Base-by-base conservation (phyloP, 192 early-diverging fungal species). In the Coemansia aciculifera region DNA sequence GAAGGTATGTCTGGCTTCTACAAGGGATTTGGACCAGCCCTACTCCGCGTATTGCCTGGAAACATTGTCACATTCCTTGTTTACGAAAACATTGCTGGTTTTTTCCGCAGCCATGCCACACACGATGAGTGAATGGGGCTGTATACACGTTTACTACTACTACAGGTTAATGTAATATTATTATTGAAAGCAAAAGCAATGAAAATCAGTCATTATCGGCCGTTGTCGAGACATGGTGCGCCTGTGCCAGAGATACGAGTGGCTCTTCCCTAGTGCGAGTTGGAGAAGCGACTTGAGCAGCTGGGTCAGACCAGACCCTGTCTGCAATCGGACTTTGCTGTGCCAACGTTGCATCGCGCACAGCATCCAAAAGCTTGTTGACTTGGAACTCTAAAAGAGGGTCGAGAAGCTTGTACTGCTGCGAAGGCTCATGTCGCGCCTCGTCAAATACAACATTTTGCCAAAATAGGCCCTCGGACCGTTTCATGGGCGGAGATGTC, bases 61-160 rank as follows among this genome's bases (percentile, higher is more conserved):
- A 97, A 96, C 8, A 89, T 91, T 59, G 88, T 97, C 23, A 99
- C 97, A 2, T 99, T 99, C 87, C 86, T 92, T n/a, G 93, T 96
- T 0, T 99, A 99, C 72, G 97, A 97, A 66, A 90, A 86, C 38
- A 77, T 91, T 51, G 81, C 84, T 11, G 81, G 79, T 4, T 87
- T 81, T 56, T 83, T 90, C 62, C 88, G 86, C n/a, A 71, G 85
- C 3, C 81, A 85, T 51, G 85, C 88, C 17, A 48, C 39, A 3
- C 32, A 44, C 23, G 54, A 32, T 49, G 43, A 51, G 5, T 32
- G 24, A 24, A 8, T 17, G 37, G 46, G 39, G 23, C 9, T 11
- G 23, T 27, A 24, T 24, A 51, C 49, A 51, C 21, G 19, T 51
- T 21, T 48, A 19, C n/a, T 17, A 48, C 44, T 9, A 27, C 23